Percentiles rank a stretch among this genome's conserved stretches.
Conservation (phyloP, 331 rosid genomes). For the Malus hybrid region DNA sequence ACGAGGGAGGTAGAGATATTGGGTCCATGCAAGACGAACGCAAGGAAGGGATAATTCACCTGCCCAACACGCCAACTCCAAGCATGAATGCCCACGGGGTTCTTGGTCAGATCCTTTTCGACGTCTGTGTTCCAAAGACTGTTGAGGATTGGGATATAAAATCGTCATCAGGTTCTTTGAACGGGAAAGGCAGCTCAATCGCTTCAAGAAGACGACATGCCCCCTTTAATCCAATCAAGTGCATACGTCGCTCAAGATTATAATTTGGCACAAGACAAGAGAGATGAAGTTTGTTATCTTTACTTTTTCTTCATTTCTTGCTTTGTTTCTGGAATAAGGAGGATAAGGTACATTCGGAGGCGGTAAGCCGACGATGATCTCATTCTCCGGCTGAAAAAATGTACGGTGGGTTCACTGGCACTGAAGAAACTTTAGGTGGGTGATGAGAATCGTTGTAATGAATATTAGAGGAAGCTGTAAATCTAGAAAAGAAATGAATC, state of each 20-base stretch:
- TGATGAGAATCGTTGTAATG: too few species aligned
- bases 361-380: not conserved
- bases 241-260: conserved; percentile 76
- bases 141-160: conserved; percentile 82
- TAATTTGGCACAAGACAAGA: conserved; percentile 6
- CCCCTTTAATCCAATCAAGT: conserved; percentile 76
- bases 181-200: conserved; percentile 23
- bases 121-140: conserved; percentile 72
- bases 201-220: conserved; percentile 34
- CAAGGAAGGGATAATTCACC: conserved; percentile 50
- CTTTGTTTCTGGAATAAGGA: not conserved
- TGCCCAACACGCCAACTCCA: conserved; percentile 44
- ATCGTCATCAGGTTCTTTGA: conserved; percentile 28
- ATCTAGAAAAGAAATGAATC: not conserved
- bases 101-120: conserved; percentile 80
- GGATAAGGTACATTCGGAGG: not conserved
- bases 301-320: not conserved
- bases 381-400: conserved; percentile 2
- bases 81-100: conserved; percentile 59
- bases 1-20: conserved; percentile 38
- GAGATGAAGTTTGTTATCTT: not conserved
- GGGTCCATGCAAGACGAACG: conserved; percentile 41
- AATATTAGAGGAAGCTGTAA: conserved; percentile 8
- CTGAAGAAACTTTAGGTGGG: not conserved
- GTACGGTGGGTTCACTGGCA: not conserved